Evolutionary conservation across 768 basidiomycete genomes (phyloP).

Genomic region (Filobasidium floriforme): DNA sequence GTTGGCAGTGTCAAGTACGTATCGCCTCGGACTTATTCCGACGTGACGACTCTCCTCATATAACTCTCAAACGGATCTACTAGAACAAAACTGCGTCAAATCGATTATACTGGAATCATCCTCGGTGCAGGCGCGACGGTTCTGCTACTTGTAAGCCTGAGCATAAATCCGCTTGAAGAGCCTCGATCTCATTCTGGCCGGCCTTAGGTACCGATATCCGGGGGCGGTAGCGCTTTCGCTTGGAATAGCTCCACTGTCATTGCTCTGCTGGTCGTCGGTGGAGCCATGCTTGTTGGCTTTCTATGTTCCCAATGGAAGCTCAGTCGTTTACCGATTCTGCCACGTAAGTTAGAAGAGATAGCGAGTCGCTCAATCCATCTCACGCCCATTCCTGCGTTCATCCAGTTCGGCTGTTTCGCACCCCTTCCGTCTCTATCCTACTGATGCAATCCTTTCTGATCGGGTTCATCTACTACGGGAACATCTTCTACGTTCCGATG

Average conservation of each 20-base stretch:
- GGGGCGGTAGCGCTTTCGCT: conserved; percentile 64
- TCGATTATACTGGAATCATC: conserved; percentile 54
- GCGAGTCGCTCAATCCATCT: background rate
- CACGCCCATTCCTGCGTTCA: background rate
- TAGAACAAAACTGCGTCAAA: conserved; percentile 55
- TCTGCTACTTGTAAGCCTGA: conserved; percentile 27
- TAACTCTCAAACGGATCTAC: background rate
- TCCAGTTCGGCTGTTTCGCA: conserved; percentile 64
- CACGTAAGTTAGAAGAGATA: conserved; percentile 5
- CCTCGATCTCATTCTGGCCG: background rate
- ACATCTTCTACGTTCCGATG: conserved; percentile 49
- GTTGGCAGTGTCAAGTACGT: conserved; percentile 52
- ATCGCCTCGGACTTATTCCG: background rate
- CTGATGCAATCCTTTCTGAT: conserved; percentile 65
- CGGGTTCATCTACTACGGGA: conserved; percentile 41
- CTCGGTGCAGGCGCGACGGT: conserved; percentile 30
- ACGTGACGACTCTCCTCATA: background rate
- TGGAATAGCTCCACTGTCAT: conserved; percentile 64
- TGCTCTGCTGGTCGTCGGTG: conserved; percentile 55
- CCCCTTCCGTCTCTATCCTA: conserved; percentile 59
- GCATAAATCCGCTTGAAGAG: background rate
- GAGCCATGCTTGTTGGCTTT: conserved; percentile 55
- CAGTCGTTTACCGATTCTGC: conserved; percentile 53
- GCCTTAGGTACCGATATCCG: conserved; percentile 35
- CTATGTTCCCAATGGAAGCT: conserved; percentile 67